A percentile compares a stretch with the other conserved stretches of the same genome.
phyloP scores from a whole-genome alignment of 2,329 filamentous ascomycete species.

The Colletotrichum paranaense region DNA sequence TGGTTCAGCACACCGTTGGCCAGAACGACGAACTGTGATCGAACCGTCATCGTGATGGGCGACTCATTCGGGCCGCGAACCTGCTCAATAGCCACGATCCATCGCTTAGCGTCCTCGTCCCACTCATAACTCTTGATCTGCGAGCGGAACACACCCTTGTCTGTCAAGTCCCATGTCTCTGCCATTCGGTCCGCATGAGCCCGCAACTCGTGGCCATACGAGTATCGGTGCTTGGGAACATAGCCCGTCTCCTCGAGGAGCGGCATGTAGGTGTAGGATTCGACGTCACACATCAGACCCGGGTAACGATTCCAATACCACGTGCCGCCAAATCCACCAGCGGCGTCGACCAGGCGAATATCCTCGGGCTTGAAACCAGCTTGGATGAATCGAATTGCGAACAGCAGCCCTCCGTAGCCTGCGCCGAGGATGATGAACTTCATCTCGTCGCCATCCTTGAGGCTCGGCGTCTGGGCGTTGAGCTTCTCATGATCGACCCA shows the following conservation, averaged over 20 bases:
- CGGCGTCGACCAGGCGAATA: constrained; percentile 54
- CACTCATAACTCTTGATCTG: constrained; percentile 54
- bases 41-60: constrained; percentile 45
- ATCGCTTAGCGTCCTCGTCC: constrained; percentile 51
- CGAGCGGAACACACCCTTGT: constrained; percentile 53
- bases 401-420: constrained; percentile 48
- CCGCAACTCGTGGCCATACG: constrained; percentile 55
- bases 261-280: constrained; percentile 70
- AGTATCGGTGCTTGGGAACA: constrained; percentile 64
- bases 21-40: constrained; percentile 51
- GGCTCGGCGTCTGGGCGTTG: constrained; percentile 38
- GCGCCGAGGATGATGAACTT: constrained; percentile 49
- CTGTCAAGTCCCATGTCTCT: constrained; percentile 51
- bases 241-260: constrained; percentile 70
- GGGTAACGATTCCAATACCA: constrained; percentile 66
- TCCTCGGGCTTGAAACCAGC: constrained; percentile 43
- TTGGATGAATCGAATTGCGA: constrained; percentile 42
- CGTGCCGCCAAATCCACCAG: constrained; percentile 59
- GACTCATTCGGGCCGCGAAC: constrained; percentile 41
- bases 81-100: constrained; percentile 39
- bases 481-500: constrained; percentile 48
- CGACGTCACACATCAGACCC: constrained; percentile 66
- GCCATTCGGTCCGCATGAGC: constrained; percentile 56
- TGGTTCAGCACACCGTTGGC: constrained; percentile 52
- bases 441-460: constrained; percentile 42